Evolutionary conservation across 108 stramenopile species (phyloP), one percentile per base, ranked within the genome.

Genomic region (Discostella stelligeroides): DNA sequence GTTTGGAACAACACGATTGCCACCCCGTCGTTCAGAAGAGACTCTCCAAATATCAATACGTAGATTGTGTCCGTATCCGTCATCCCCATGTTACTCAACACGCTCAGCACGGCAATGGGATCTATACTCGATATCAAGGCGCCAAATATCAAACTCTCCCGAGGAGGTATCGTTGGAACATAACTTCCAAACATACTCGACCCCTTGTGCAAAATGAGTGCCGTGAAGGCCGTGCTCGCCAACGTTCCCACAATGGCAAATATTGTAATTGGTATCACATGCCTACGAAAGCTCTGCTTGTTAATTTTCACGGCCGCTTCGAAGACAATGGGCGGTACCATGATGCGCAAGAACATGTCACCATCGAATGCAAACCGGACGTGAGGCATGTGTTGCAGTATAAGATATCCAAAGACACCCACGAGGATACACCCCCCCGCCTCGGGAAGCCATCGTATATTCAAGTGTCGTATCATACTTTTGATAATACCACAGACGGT

Each of bases 11-110:
- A 80, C 62, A 80, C 88, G 72, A 89, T 87, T 79, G 96, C 90
- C 38, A 98, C 92, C 12, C 96, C 98, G 75, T 98, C 98, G 70
- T 97, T 98, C 61, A 98, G 72, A n/a, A 98, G 73, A 5, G 82
- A 77, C 80, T 98, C 98, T 8, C 98, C 98, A 77, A 98, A 97
- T 13, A 97, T 88, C 45, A 98, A 71, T 0, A 90, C 83, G 64
- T 92, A 97, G 21, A 96, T 61, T 2, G 92, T 88, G 59, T 92
- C 91, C 21, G 87, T 72, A 27, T 93, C 82, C 4, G 79, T 77
- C 55, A 96, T 76, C 34, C 91, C 91, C 51, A 96, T 85, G 55
- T 75, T 85, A 20, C 81, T 63, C 42, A 96, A 60, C 41, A 96
- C 86, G 63, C 89, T 86, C 25, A 96, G 71, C 1, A 88, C 84